Base-by-base conservation (phyloP, 2,329 filamentous ascomycete genomes). In the Cladophialophora bantiana region DNA sequence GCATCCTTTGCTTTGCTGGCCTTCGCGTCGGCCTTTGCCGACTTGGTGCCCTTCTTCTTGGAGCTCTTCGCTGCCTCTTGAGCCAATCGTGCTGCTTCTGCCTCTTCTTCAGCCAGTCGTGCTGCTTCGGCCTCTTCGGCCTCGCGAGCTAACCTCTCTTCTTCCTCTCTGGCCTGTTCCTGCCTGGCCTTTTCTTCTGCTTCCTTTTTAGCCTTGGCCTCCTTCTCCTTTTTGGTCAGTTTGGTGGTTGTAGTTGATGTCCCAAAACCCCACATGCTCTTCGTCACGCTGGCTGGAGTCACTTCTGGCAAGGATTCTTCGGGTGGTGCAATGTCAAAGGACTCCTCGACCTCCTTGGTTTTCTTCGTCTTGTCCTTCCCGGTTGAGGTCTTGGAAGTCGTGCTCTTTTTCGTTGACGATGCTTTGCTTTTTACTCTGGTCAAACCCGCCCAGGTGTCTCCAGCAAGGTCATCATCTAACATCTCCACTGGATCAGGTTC, bases 221-320 rank as follows among this genome's bases (percentile, higher is more conserved):
- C 81, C 66, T 81, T 83, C 66, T 84, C 81, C 58, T 83, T 82
- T 55, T 78, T 75, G 13, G 74, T 68, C 71, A 78, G 81, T 67
- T 75, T 74, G 69, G 83, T 83, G 38, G 78, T 72, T 38, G 78
- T 74, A 6, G 78, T 74, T 10, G 75, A 75, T 32, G 76, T 67
- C 9, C 79, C 79, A 34, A 82, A 79, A 50, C 79, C 79, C 83
- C 79, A 85, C 69, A 81, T 82, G 63, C 65, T 68, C 60, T 71
- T 80, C 1, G 75, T 74, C 50, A 76, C 72, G 60, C 79, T 80
- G 7, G 75, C 72, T 7, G 76, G 69, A n/a, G 74, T 73, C 32
- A 79, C 78, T 68, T 82, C 79, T 31, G 53, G 45, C 20, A 59
- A 10, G n/a, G 64, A 20, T 64, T 73, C 70, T 54, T 71, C 70